These are phyloP conservation scores for Yamadazyma taylorii DNA, from an alignment of 1,139 yeast genomes.

Conservation along the genomic window DNA sequence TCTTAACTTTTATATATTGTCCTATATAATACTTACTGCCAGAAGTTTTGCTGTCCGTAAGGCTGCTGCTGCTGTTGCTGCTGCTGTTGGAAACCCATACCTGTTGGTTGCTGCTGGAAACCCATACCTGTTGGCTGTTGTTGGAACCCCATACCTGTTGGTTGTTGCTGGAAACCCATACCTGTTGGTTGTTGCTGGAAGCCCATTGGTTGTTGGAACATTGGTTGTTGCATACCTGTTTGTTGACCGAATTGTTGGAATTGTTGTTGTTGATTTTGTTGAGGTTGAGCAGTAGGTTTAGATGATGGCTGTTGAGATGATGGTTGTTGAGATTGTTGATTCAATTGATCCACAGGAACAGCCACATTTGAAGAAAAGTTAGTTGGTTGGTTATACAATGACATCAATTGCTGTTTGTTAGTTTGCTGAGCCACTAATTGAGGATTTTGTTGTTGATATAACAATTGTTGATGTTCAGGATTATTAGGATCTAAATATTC, in stretches of 20 bases:
- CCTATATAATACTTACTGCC: slow-evolving; percentile 6
- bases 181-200: slow-evolving; percentile 12
- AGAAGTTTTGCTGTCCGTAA: slow-evolving; percentile 5
- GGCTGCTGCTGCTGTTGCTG: slow-evolving; percentile 3
- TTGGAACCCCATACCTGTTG: slow-evolving; percentile 5
- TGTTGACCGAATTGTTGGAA: slow-evolving; percentile 6
- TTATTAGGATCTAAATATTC: slow-evolving; percentile 58
- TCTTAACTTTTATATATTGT: slow-evolving; percentile 2
- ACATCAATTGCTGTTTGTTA: slow-evolving; percentile 41
- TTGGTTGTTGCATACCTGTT: slow-evolving; percentile 14
- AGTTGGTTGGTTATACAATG: slow-evolving; percentile 41
- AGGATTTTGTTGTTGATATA: slow-evolving; percentile 45
- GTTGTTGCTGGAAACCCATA: slow-evolving; percentile 3
- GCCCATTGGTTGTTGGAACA: slow-evolving; percentile 6
- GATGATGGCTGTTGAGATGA: slow-evolving; percentile 21
- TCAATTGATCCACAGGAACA: slow-evolving; percentile 19
- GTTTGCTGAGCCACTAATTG: slow-evolving; percentile 46
- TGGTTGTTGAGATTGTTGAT: slow-evolving; percentile 19
- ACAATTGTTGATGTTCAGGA: slow-evolving; percentile 52
- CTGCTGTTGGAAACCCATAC: slow-evolving; percentile 15
- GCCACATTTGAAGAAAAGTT: slow-evolving; percentile 28
- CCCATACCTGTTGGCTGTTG: slow-evolving; percentile 1
- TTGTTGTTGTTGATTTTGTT: slow-evolving; percentile 13
- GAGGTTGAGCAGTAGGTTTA: slow-evolving; percentile 21
- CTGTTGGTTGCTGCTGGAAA: slow-evolving; percentile 11